Evolutionary conservation across 805 yeast genomes (phyloP).

Genomic region (Saturnispora sekii): DNA sequence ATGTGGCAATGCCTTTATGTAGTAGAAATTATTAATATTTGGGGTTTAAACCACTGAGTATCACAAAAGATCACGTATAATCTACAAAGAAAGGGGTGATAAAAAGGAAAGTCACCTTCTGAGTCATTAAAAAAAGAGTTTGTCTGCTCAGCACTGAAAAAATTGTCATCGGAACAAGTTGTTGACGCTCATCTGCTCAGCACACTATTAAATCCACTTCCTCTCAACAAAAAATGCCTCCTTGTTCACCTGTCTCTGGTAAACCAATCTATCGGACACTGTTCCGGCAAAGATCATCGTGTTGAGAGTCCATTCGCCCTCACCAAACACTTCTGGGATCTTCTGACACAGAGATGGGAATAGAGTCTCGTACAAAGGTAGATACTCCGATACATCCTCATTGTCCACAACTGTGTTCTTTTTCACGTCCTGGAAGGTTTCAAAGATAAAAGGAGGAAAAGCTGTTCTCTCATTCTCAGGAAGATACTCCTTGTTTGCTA

Average conservation of each 20-base stretch:
- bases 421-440: constrained; percentile 22
- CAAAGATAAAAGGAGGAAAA: constrained; percentile 43
- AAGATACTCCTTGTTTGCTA: constrained; percentile 35
- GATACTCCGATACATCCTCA: constrained; percentile 47
- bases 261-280: constrained; percentile 23
- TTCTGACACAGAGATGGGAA: constrained; percentile 43
- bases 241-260: constrained; percentile 19
- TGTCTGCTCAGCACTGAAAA: constrained; percentile 1
- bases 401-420: constrained; percentile 30
- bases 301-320: constrained; percentile 40
- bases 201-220: background rate
- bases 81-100: background rate
- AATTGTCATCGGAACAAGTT: background rate
- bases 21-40: too few species aligned
- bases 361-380: constrained; percentile 37
- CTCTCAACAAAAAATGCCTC: constrained; percentile 18
- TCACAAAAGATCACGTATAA: too few species aligned
- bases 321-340: constrained; percentile 33
- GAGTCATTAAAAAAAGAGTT: constrained; percentile 4
- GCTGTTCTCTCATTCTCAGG: constrained; percentile 25
- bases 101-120: background rate
- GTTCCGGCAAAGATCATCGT: constrained; percentile 36
- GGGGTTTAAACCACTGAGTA: too few species aligned
- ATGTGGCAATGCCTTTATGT: too few species aligned
- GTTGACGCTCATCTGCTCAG: background rate